phyloP scores from a whole-genome alignment of 768 basidiomycete species.

The Leccinum barrowsii region DNA sequence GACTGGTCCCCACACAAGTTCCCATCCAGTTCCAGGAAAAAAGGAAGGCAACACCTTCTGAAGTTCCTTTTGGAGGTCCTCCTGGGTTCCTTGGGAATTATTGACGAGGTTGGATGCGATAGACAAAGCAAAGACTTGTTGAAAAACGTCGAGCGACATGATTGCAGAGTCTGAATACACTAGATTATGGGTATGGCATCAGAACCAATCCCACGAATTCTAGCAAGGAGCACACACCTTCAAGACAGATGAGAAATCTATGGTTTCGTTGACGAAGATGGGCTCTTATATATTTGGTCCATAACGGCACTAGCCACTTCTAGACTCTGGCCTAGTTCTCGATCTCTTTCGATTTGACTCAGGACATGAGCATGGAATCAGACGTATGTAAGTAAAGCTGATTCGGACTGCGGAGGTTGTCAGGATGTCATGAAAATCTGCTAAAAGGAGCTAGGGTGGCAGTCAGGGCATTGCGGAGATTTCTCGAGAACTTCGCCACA shows the following conservation, averaged over 20 bases:
- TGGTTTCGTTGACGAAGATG: background rate
- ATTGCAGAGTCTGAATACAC: background rate
- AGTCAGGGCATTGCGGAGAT: too few species aligned
- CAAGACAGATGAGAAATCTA: background rate
- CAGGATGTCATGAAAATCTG: too few species aligned
- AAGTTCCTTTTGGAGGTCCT: background rate
- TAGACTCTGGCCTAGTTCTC: background rate
- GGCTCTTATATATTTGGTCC: background rate
- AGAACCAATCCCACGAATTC: background rate
- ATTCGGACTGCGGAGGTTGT: too few species aligned
- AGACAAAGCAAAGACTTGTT: background rate
- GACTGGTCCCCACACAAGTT: slow-evolving; percentile 12
- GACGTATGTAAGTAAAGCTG: too few species aligned
- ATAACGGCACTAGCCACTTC: background rate
- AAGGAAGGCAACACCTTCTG: background rate
- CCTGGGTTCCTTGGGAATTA: background rate
- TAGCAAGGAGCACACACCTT: background rate
- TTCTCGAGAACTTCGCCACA: too few species aligned
- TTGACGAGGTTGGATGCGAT: background rate
- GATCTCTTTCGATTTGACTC: background rate
- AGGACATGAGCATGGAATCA: background rate
- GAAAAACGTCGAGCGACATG: background rate
- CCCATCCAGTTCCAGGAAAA: background rate
- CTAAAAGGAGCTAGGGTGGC: too few species aligned
- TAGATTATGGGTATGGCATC: background rate